These are phyloP conservation scores for Tympanopsis confertula DNA, from an alignment of 2,329 filamentous ascomycete species.

Conservation along the genomic window DNA sequence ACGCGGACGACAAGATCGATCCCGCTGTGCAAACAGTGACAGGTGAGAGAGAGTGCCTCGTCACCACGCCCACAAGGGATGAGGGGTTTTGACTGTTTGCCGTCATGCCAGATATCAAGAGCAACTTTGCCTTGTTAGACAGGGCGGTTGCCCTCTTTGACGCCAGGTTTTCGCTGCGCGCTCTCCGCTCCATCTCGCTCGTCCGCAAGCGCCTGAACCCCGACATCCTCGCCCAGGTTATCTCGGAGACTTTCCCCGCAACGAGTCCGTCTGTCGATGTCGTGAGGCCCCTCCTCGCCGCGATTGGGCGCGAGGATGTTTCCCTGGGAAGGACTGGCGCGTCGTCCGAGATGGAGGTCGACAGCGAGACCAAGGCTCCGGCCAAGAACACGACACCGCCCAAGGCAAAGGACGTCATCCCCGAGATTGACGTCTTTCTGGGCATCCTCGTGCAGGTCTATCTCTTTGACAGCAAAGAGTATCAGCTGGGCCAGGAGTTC, in stretches of 20 bases:
- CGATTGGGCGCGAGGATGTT: slow-evolving; percentile 55
- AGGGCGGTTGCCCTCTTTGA: slow-evolving; percentile 89
- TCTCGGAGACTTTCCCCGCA: slow-evolving; percentile 67
- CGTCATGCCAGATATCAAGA: slow-evolving; percentile 67
- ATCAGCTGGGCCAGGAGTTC: slow-evolving; percentile 70
- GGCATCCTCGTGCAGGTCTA: slow-evolving; percentile 78
- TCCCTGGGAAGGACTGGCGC: slow-evolving; percentile 43
- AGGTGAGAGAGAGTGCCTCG: slow-evolving; percentile 17
- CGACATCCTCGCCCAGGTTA: slow-evolving; percentile 69
- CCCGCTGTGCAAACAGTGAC: slow-evolving; percentile 35
- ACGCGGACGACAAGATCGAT: slow-evolving; percentile 19
- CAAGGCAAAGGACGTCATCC: slow-evolving; percentile 61
- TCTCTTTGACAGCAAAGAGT: slow-evolving; percentile 75
- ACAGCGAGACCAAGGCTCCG: slow-evolving; percentile 35
- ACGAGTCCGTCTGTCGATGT: slow-evolving; percentile 47
- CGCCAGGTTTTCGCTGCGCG: slow-evolving; percentile 84
- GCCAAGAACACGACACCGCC: slow-evolving; percentile 32
- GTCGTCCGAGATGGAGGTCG: slow-evolving; percentile 64
- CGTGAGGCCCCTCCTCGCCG: slow-evolving; percentile 59
- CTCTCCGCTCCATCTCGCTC: slow-evolving; percentile 87
- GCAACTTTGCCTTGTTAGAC: slow-evolving; percentile 83
- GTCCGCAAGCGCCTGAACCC: slow-evolving; percentile 82
- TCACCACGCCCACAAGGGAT: background rate
- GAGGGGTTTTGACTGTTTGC: background rate
- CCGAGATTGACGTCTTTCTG: slow-evolving; percentile 81